These are phyloP conservation scores for Tricholoma bakamatsutake DNA, from an alignment of 768 basidiomycete genomes.

Conservation along the genomic window DNA sequence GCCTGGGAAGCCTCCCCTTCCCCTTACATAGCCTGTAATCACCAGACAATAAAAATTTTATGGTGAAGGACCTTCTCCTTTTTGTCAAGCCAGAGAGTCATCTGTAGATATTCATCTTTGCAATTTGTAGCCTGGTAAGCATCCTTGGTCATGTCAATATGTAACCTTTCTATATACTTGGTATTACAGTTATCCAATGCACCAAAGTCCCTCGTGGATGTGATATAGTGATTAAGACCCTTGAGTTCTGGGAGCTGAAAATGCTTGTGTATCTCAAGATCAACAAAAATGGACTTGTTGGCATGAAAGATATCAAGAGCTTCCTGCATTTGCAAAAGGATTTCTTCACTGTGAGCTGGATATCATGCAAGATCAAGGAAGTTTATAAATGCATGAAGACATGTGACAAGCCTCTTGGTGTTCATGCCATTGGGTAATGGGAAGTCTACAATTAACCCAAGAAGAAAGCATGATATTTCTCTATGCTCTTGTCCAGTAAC, in stretches of 20 bases:
- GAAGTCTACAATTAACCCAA: constrained; percentile 21
- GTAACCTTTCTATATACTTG: constrained; percentile 30
- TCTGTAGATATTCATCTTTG: constrained; percentile 16
- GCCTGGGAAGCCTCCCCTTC: too few relatives aligned
- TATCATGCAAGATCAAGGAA: constrained; percentile 33
- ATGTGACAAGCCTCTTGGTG: constrained; percentile 12
- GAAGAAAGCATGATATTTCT: constrained; percentile 20
- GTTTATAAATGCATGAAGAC: constrained; percentile 28
- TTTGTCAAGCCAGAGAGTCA: constrained; percentile 30
- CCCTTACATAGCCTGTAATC: too few relatives aligned
- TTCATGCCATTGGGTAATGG: constrained; percentile 7
- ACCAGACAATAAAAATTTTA: too few relatives aligned
- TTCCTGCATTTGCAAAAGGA: constrained; percentile 19
- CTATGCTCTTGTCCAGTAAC: constrained; percentile 29
- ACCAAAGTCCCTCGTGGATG: constrained; percentile 23
- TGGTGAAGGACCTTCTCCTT: constrained; percentile 22
- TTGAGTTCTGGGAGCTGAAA: too few relatives aligned
- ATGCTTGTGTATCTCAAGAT: not conserved
- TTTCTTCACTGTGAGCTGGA: constrained; percentile 19
- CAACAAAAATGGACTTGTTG: not conserved
- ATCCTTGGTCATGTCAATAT: constrained; percentile 14
- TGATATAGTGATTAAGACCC: too few relatives aligned
- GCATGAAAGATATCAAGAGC: not conserved
- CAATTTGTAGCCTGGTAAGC: too few relatives aligned
- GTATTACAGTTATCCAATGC: constrained; percentile 34